These are phyloP conservation scores for Solanum tarijense DNA, from an alignment of 257 asterid species.

Conservation along the genomic window DNA sequence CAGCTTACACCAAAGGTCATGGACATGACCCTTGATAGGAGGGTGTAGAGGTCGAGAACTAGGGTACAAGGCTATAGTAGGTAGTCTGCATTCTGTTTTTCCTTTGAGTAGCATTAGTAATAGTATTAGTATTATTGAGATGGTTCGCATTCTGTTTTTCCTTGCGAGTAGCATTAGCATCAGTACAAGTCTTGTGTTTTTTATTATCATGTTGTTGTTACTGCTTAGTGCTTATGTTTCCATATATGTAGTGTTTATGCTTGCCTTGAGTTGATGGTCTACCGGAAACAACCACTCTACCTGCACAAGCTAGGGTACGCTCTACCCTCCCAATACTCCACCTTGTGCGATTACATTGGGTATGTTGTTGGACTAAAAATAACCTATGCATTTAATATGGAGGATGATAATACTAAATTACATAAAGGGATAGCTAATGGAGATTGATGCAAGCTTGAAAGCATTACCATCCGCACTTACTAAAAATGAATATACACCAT, in stretches of 20 bases:
- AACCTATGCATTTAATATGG: background rate
- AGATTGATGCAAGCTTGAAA: background rate
- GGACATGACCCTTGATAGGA: background rate
- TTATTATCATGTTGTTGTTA: background rate
- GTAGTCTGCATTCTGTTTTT: background rate
- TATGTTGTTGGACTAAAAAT: background rate
- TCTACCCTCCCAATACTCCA: background rate
- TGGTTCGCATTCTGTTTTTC: background rate
- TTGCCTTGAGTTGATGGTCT: background rate
- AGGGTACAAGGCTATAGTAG: background rate
- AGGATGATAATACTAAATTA: background rate
- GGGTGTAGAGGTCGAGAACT: background rate
- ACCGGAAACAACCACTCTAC: background rate
- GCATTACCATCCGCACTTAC: background rate
- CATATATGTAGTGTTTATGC: background rate
- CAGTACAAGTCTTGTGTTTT: background rate
- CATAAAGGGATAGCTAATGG: background rate
- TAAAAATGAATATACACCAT: background rate
- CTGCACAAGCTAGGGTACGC: background rate
- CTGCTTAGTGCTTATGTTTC: background rate
- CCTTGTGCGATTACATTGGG: background rate
- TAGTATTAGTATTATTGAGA: background rate
- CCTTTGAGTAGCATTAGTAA: background rate
- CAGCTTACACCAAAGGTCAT: background rate
- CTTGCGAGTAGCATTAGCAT: background rate